Evolutionary conservation across 2,329 filamentous ascomycete species (phyloP), one percentile per base, ranked within the genome.

Genomic region (Aspergillus sp.): DNA sequence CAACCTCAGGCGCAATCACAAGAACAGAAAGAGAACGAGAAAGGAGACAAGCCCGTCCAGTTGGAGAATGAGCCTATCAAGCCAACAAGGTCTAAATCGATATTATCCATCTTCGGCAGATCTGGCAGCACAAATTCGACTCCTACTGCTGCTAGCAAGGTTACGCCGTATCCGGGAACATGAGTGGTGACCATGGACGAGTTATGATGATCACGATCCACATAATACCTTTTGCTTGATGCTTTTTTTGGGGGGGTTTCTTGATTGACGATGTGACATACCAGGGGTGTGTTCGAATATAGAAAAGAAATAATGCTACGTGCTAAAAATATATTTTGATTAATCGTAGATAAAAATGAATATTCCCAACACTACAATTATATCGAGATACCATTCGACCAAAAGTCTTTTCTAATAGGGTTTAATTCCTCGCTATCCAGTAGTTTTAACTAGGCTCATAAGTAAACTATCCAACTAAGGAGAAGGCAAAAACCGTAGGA

Each of bases 131-230:
- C 62, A 63, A 6, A 43, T 40, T 55, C 62, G 41, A 31, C 27
- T 31, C 57, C 55, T 1, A 57, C 66, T 35, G 15, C 25, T n/a
- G 27, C 21, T 14, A 52, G 39, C 5, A 65, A 66, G 35, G 65
- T 73, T 44, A 59, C 67, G 25, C 73, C 73, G 39, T 76, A 76
- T 56, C 73, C 73, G 6, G 73, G 73, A 6, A 76, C 73, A 48
- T 75, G 56, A 69, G n/a, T 3, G 9, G 27, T 8, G 27, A 9
- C 23, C 23, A 25, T 25, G 48, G 8, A 51, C 50, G 52, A 43
- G 17, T 35, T 37, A 49, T 12, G 50, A 52, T 17, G 49, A 41
- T 37, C 15, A 31, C 44, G 44, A 46, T 31, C 3, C 9, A 31
- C 9, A 15, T 45, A 17, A 46, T 46, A 14, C 7, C 4, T 23